These are phyloP conservation scores for Termitomyces sp. DNA, from an alignment of 768 basidiomycete genomes.

Conservation along the genomic window DNA sequence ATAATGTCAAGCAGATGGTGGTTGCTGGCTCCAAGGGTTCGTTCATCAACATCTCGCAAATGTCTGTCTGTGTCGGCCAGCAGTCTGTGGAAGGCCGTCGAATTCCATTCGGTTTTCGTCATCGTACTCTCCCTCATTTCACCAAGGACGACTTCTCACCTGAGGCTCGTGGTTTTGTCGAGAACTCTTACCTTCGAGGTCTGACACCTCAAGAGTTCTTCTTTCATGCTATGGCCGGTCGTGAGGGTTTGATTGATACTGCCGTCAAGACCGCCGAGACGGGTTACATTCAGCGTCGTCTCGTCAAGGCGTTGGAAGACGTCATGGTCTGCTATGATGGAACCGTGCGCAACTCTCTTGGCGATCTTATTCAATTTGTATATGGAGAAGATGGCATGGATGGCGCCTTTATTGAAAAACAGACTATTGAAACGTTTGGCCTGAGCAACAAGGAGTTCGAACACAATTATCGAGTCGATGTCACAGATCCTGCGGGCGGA, in stretches of 20 bases:
- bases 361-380: slow-evolving; percentile 92
- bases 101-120: slow-evolving; percentile 97
- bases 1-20: slow-evolving; percentile 99
- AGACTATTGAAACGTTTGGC: slow-evolving; percentile 86
- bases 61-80: slow-evolving; percentile 99
- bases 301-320: slow-evolving; percentile 98
- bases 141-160: slow-evolving; percentile 98
- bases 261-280: slow-evolving; percentile 99
- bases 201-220: slow-evolving; percentile 98
- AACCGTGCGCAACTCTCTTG: slow-evolving; percentile 95
- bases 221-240: slow-evolving; percentile 99
- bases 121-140: slow-evolving; percentile 95
- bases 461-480: slow-evolving; percentile 91
- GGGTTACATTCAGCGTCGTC: slow-evolving; percentile 96
- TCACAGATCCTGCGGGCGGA: slow-evolving; percentile 77
- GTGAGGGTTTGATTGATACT: slow-evolving; percentile 98
- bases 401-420: slow-evolving; percentile 94
- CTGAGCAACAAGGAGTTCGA: slow-evolving; percentile 82
- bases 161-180: slow-evolving; percentile 96
- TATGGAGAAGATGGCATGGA: slow-evolving; percentile 99
- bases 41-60: slow-evolving; percentile 99
- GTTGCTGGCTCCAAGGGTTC: slow-evolving; percentile 98
- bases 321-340: slow-evolving; percentile 98
- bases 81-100: slow-evolving; percentile 98
- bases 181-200: slow-evolving; percentile 96